Base-by-base conservation (phyloP, 139 green algal genomes). In the Prasinococcaceae sp. region DNA sequence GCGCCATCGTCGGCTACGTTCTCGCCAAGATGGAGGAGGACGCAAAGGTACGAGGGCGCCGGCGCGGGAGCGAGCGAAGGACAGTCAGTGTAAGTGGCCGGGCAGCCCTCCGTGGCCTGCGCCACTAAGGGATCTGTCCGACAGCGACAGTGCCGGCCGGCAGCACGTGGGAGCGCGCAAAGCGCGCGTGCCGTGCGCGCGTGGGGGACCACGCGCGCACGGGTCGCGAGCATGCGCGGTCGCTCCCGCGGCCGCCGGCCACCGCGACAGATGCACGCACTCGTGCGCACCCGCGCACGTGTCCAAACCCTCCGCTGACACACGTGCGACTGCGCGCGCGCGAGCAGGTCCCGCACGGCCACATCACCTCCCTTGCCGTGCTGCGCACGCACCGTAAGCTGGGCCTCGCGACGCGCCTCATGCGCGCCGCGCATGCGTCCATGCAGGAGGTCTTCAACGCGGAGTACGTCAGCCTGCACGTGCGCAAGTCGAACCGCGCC, bases 291-390 rank as follows among this genome's bases (percentile, higher is more conserved):
- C 10, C 32, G 10, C 32, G 8, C 32, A 38, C 32, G 8, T 10
- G 16, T 37, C 0, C 32, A 38, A 8, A 38, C 32, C 8, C 23
- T 4, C 43, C 6, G 43, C 16, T 30, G 43, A 5, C 22, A 4
- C 43, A 40, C 46, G 16, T 5, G 12, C 46, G 6, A 14, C 49
- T 33, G 32, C 35, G 35, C 47, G 10, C 25, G 30, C 72, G 60
- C 77, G 85, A 96, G 50, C 84, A 94, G 51, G 90, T 94, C 20
- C 63, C 76, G 0, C 86, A 96, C 62, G 92, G 92, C 5, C 92
- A 99, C 77, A 96, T 99, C 75, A 99, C 92, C 1, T 93, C 79
- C 3, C 63, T 99, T 16, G 84, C 90, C 6, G 90, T 99, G 9
- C 79, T 87, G 0, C 69, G 92, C 20, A 89, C 84, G 3, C 90